Evolutionary conservation across 1,139 yeast genomes (phyloP), one percentile per base, ranked within the genome.

Genomic region (Tardiomyces blankii): DNA sequence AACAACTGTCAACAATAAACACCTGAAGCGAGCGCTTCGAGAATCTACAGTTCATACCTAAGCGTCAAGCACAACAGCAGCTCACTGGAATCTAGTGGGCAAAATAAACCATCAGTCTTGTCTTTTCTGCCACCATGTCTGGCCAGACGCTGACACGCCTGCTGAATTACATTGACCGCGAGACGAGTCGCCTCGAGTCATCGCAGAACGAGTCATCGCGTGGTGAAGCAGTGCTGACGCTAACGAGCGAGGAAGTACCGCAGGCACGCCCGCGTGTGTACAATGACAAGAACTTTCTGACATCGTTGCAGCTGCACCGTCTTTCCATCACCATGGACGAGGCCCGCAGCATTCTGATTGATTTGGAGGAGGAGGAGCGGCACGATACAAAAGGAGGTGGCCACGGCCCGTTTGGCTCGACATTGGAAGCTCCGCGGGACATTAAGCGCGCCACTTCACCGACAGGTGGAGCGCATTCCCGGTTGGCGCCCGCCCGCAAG

Each of bases 321-420:
- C 47, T 56, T 14, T 38, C 45, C n/a, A 49, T 48, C 38, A 57
- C 54, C 43, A 51, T 55, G 50, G 58, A 56, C 47, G 47, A 49
- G 38, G 58, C 54, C 6, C 48, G 60, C 39, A 49, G 56, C 42
- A 44, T 49, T 3, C 44, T 57, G 23, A 45, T 55, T 35, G 55
- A 54, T 33, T 46, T 54, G 11, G 59, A 56, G 40, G 38, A 33
- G n/a, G 39, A 38, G 13, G 30, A 35, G 11, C 35, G 35, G 16
- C 35, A 30, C 35, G 35, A 30, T 5, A 14, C 18, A 9, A 18
- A 25, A 5, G 40, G 30, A 16, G 40, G 27, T 4, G 40, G 40
- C 2, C n/a, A 19, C 18, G 25, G 38, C 25, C 7, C 42, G 13
- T 28, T 41, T 9, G 18, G 41, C 12, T 40, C 48, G 8, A 12